phyloP scores from a whole-genome alignment of 768 basidiomycete genomes.

The Crucibulum laeve region DNA sequence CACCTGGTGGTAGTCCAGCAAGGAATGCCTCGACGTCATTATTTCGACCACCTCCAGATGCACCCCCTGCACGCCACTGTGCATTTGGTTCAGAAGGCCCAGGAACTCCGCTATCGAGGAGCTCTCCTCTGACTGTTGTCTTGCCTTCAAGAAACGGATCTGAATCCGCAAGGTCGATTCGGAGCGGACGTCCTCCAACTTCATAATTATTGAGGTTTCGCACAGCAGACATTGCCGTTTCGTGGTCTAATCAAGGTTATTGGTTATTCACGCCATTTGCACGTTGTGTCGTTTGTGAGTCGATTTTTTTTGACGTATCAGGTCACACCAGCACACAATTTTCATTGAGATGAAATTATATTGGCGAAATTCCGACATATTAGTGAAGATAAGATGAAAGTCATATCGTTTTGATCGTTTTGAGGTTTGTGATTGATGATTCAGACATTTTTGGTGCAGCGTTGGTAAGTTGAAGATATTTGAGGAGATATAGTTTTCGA shows the following conservation, averaged over 20 bases:
- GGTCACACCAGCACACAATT: no score
- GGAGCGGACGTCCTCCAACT: slow-evolving; percentile 87
- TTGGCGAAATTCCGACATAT: no score
- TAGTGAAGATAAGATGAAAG: no score
- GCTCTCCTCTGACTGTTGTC: slow-evolving; percentile 81
- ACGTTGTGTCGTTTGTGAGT: no score
- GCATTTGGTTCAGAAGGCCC: slow-evolving; percentile 49
- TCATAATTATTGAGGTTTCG: slow-evolving; percentile 93
- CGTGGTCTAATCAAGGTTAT: slow-evolving; percentile 67
- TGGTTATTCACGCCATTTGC: no score
- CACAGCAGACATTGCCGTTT: slow-evolving; percentile 92
- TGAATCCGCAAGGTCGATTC: slow-evolving; percentile 92
- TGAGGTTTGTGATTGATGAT: no score
- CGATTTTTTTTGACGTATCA: no score
- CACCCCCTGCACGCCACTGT: slow-evolving; percentile 40
- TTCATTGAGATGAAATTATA: no score
- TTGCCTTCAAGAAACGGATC: slow-evolving; percentile 90
- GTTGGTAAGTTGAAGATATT: no score
- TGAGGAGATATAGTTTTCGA: no score
- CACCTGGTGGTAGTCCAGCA: slow-evolving; percentile 67
- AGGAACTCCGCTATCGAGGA: slow-evolving; percentile 63
- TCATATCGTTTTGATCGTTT: no score
- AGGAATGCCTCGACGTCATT: slow-evolving; percentile 55
- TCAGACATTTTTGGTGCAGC: no score
- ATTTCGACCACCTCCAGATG: slow-evolving; percentile 31